These are phyloP conservation scores for Pestalotiopsis sp. DNA, from an alignment of 2,329 filamentous ascomycete species.

Conservation along the genomic window DNA sequence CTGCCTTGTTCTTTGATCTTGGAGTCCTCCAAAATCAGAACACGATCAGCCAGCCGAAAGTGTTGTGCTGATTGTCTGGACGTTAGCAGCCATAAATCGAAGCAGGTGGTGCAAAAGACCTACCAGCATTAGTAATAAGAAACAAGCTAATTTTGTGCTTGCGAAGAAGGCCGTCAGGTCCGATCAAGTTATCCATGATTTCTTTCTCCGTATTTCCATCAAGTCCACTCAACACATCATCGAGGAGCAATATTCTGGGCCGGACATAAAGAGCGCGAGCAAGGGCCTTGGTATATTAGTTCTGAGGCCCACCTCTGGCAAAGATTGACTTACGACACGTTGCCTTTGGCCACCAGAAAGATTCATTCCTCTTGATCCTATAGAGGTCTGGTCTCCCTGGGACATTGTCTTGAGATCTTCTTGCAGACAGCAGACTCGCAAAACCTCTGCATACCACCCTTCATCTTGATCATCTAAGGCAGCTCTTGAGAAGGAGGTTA, in stretches of 20 bases:
- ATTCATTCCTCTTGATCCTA: constrained; percentile 23
- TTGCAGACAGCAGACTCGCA: constrained; percentile 23
- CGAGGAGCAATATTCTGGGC: constrained; percentile 30
- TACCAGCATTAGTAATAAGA: constrained; percentile 19
- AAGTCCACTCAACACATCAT: constrained; percentile 37
- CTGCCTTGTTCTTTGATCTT: constrained; percentile 29
- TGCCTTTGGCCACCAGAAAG: constrained; percentile 31
- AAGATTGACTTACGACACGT: constrained; percentile 23
- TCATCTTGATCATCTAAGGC: constrained; percentile 11
- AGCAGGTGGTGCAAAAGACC: not conserved
- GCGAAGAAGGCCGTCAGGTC: constrained; percentile 28
- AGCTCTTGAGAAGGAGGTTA: constrained; percentile 21
- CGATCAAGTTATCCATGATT: constrained; percentile 31
- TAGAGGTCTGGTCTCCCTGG: constrained; percentile 20
- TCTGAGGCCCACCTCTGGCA: not conserved
- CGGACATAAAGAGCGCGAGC: constrained; percentile 35
- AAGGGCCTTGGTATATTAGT: constrained; percentile 29
- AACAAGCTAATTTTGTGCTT: constrained; percentile 7
- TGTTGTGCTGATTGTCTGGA: constrained; percentile 29
- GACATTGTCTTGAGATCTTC: constrained; percentile 23
- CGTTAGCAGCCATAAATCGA: constrained; percentile 14
- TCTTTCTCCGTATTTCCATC: constrained; percentile 33
- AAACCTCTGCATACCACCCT: constrained; percentile 32
- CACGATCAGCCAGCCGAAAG: constrained; percentile 27
- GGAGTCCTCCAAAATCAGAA: constrained; percentile 34